Base-by-base conservation (phyloP, 352 stramenopile species). In the Globisporangium mamillatum region DNA sequence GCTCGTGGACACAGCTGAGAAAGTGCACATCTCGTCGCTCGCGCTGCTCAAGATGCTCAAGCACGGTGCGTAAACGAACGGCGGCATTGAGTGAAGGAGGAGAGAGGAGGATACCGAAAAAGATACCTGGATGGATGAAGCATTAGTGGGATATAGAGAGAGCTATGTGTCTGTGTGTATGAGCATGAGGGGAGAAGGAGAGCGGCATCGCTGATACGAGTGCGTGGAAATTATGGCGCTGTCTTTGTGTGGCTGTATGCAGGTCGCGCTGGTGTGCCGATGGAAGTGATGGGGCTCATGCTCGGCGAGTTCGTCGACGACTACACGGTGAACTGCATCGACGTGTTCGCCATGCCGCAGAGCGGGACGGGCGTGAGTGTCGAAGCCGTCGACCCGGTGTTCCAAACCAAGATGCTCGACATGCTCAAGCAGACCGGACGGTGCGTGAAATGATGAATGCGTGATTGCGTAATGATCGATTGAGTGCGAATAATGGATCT, bases 201-300 rank as follows among this genome's bases (percentile, higher is more conserved):
- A 29, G 16, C 7, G 4, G 34, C 38, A 7, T 64, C 34, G 41
- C 36, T 64, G 34, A 64, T 32, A 34, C 27, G 24, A 46, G 12
- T 50, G 36, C 18, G 4, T 20, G 20, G 27, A 29, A 29, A 29
- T 29, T 52, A 32, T 32, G 14, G 48, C 10, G 16, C 20, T 54
- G 20, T 54, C 18, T 2, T 54, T 27, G 50, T 18, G 22, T 56
- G n/a, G 3, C 29, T 25, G 5, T 24, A n/a, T 22, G 20, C 60
- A 92, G 84, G 84, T 25, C 95, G 98, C 18, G 97, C 98, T 9
- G 98, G 98, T 48, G 97, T 99, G 48, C 98, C 98, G n/a, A 99
- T 99, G 97, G 98, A 99, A 84, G 98, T 99, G 18, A 99, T 99
- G 98, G 98, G 98, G 1, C 84, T 99, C n/a, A 99, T 99, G 98